These are phyloP conservation scores for Backusella tarrabulga DNA, from an alignment of 192 early-diverging fungal genomes.

Conservation along the genomic window DNA sequence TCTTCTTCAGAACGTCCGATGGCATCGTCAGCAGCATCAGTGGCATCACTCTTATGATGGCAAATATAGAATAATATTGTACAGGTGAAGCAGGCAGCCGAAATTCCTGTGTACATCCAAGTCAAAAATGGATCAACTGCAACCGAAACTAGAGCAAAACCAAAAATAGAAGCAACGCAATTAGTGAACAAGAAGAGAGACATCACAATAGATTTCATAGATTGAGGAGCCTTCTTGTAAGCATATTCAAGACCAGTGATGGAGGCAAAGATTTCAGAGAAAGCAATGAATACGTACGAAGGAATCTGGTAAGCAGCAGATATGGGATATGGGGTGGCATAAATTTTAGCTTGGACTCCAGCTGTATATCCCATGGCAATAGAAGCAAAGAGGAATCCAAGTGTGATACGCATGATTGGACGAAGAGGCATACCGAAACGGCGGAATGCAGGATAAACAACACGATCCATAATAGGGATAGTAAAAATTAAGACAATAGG, in stretches of 20 bases:
- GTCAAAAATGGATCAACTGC: constrained; percentile 46
- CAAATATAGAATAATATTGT: constrained; percentile 49
- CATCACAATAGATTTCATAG: constrained; percentile 70
- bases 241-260: constrained; percentile 70
- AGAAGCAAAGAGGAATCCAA: constrained; percentile 62
- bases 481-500: constrained; percentile 62
- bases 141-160: constrained; percentile 54
- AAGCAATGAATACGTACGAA: constrained; percentile 57
- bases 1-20: constrained; percentile 25
- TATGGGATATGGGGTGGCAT: constrained; percentile 54
- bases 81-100: constrained; percentile 24
- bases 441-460: constrained; percentile 59
- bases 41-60: constrained; percentile 53
- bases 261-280: constrained; percentile 69
- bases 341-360: constrained; percentile 59
- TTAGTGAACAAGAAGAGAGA: constrained; percentile 61
- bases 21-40: constrained; percentile 32
- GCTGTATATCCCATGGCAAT: constrained; percentile 62
- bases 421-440: constrained; percentile 49
- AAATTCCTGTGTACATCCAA: constrained; percentile 61
- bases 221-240: constrained; percentile 59
- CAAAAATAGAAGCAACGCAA: constrained; percentile 53
- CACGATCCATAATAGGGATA: constrained; percentile 67
- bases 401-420: constrained; percentile 61
- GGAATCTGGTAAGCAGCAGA: constrained; percentile 55